Evolutionary conservation across 768 basidiomycete species (phyloP).

Genomic region (Termitomyces sp.): DNA sequence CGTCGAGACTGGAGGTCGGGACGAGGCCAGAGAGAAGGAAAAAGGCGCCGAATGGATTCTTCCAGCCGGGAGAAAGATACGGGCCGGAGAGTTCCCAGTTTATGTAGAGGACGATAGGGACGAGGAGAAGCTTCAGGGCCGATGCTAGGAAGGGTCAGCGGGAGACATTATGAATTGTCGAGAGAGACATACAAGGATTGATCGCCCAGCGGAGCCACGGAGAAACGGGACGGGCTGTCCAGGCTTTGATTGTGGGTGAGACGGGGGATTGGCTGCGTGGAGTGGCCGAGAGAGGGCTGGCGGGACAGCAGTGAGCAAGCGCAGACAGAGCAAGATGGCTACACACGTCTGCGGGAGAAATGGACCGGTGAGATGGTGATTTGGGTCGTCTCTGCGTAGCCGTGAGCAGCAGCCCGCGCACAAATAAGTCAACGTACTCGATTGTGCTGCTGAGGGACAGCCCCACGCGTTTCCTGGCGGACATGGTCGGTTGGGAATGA

Average conservation of each 20-base stretch:
- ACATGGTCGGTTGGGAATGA: not conserved
- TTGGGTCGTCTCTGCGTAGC: constrained; percentile 53
- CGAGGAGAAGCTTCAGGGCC: constrained; percentile 62
- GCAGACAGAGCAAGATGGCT: not conserved
- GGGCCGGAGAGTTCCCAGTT: constrained; percentile 58
- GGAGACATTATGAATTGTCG: not conserved
- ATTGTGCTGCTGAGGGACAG: constrained; percentile 4
- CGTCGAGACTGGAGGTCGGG: constrained; percentile 44
- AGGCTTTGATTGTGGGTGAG: constrained; percentile 8
- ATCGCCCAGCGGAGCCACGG: constrained; percentile 69
- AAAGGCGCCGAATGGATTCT: constrained; percentile 73
- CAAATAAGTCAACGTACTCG: constrained; percentile 23
- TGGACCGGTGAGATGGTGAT: constrained; percentile 59
- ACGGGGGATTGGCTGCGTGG: constrained; percentile 34
- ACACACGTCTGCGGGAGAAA: constrained; percentile 61
- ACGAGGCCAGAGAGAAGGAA: constrained; percentile 72
- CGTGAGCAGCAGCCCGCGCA: not conserved
- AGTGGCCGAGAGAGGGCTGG: constrained; percentile 14
- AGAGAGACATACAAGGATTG: constrained; percentile 48
- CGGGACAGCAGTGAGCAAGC: constrained; percentile 16
- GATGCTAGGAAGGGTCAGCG: constrained; percentile 35
- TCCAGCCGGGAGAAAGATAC: constrained; percentile 39
- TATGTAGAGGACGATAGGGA: constrained; percentile 56
- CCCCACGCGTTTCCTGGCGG: constrained; percentile 1
- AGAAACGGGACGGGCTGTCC: constrained; percentile 19